Evolutionary conservation across 2,329 filamentous ascomycete genomes (phyloP).

Genomic region (Chaetomium globosum): DNA sequence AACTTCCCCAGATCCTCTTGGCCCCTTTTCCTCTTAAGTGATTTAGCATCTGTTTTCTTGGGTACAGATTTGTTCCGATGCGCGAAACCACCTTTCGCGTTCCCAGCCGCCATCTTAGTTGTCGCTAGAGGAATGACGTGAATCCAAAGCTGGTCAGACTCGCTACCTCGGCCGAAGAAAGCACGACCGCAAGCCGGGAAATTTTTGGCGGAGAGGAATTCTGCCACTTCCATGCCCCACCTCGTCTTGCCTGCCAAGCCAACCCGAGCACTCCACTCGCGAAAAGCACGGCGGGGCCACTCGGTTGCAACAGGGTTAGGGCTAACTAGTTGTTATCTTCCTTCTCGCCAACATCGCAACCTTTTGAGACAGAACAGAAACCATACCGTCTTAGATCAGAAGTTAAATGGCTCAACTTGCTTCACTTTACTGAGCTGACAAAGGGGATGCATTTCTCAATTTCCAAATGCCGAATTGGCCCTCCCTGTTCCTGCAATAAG

Average conservation of each 20-base stretch:
- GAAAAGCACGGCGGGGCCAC: neutral
- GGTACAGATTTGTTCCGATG: slow-evolving; percentile 21
- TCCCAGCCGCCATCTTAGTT: slow-evolving; percentile 23
- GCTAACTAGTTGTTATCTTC: neutral
- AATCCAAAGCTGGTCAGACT: neutral
- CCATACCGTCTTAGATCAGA: no score
- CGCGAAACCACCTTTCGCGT: slow-evolving; percentile 12
- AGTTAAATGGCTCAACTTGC: no score
- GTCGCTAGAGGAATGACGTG: neutral
- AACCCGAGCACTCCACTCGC: neutral
- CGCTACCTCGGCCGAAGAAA: neutral
- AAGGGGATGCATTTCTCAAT: no score
- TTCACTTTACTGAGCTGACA: no score
- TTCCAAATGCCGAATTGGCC: no score
- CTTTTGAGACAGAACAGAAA: no score
- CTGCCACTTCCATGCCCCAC: slow-evolving; percentile 31
- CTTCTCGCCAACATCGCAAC: no score
- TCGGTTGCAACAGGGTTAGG: slow-evolving; percentile 1
- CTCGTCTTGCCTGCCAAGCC: neutral
- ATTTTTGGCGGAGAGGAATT: slow-evolving; percentile 34
- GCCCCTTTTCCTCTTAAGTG: slow-evolving; percentile 38
- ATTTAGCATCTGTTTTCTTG: slow-evolving; percentile 30
- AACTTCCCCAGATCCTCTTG: slow-evolving; percentile 38
- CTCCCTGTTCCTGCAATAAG: no score
- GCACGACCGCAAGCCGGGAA: slow-evolving; percentile 3